Evolutionary conservation across 805 yeast species (phyloP).

Genomic region (Candida succiphila): DNA sequence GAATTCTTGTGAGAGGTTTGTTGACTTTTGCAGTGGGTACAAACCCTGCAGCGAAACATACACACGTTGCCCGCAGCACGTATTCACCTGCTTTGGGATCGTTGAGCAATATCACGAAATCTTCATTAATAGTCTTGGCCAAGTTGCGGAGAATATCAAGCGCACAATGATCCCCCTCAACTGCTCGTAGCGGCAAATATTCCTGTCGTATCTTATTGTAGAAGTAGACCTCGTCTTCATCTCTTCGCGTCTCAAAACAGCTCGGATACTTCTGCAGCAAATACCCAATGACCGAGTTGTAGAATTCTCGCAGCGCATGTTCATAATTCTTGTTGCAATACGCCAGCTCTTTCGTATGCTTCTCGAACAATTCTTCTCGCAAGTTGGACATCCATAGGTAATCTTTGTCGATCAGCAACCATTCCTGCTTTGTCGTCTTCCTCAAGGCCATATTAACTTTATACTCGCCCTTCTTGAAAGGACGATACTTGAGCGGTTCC

Average conservation of each 20-base stretch:
- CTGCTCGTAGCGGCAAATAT: neutral
- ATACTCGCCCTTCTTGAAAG: conserved; percentile 49
- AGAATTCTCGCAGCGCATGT: conserved; percentile 35
- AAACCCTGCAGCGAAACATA: conserved; percentile 56
- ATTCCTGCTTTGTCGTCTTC: conserved; percentile 33
- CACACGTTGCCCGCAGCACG: conserved; percentile 36
- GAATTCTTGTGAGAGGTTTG: conserved; percentile 42
- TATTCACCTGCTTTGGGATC: conserved; percentile 35
- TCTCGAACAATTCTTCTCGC: conserved; percentile 21
- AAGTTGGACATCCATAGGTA: conserved; percentile 31
- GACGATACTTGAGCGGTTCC: conserved; percentile 34
- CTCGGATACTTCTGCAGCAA: neutral
- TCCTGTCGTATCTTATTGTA: neutral
- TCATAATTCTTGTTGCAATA: conserved; percentile 18
- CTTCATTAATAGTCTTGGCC: conserved; percentile 40
- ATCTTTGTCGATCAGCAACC: conserved; percentile 50
- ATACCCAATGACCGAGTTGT: conserved; percentile 26
- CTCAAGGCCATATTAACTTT: conserved; percentile 34
- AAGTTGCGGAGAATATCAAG: conserved; percentile 12
- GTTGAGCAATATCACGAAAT: conserved; percentile 36
- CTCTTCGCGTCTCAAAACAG: neutral
- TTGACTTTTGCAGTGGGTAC: conserved; percentile 29
- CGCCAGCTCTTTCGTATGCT: conserved; percentile 22
- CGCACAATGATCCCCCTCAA: neutral
- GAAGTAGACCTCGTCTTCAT: neutral